These are phyloP conservation scores for Aspergillus glaucus DNA, from an alignment of 2,329 filamentous ascomycete genomes.

Conservation along the genomic window DNA sequence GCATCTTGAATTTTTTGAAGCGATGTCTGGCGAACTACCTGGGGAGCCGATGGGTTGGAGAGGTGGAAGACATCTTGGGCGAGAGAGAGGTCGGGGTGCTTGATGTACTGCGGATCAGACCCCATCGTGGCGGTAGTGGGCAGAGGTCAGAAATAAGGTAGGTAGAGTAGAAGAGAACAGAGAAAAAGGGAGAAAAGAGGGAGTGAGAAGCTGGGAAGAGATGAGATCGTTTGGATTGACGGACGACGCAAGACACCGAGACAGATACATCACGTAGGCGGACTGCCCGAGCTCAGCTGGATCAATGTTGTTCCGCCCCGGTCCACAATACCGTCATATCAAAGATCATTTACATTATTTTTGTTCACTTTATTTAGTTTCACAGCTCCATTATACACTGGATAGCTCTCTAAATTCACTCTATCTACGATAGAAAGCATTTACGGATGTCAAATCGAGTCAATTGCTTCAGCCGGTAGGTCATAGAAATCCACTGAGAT, in stretches of 20 bases:
- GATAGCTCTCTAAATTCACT: too few relatives aligned
- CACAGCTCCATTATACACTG: too few relatives aligned
- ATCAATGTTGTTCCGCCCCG: slow-evolving; percentile 26
- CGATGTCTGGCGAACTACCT: slow-evolving; percentile 49
- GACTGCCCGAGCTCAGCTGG: slow-evolving; percentile 30
- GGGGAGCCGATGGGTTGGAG: slow-evolving; percentile 53
- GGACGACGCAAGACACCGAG: slow-evolving; percentile 7
- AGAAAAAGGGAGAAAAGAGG: not conserved
- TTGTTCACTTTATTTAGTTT: too few relatives aligned
- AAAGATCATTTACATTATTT: too few relatives aligned
- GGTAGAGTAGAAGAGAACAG: slow-evolving; percentile 2
- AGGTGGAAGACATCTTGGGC: slow-evolving; percentile 63
- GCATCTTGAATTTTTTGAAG: slow-evolving; percentile 58
- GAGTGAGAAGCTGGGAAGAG: slow-evolving; percentile 10
- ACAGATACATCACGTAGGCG: slow-evolving; percentile 19
- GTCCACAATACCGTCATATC: not conserved
- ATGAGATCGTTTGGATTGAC: slow-evolving; percentile 12
- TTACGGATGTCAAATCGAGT: too few relatives aligned
- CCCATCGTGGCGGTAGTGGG: slow-evolving; percentile 44
- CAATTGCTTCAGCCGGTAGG: too few relatives aligned
- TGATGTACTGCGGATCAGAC: slow-evolving; percentile 60
- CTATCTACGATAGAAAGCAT: too few relatives aligned
- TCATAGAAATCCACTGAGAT: too few relatives aligned
- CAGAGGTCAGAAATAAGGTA: slow-evolving; percentile 4
- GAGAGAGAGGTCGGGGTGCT: slow-evolving; percentile 58